These are phyloP conservation scores for Talaromyces atroroseus DNA, from an alignment of 2,329 filamentous ascomycete genomes.

Conservation along the genomic window DNA sequence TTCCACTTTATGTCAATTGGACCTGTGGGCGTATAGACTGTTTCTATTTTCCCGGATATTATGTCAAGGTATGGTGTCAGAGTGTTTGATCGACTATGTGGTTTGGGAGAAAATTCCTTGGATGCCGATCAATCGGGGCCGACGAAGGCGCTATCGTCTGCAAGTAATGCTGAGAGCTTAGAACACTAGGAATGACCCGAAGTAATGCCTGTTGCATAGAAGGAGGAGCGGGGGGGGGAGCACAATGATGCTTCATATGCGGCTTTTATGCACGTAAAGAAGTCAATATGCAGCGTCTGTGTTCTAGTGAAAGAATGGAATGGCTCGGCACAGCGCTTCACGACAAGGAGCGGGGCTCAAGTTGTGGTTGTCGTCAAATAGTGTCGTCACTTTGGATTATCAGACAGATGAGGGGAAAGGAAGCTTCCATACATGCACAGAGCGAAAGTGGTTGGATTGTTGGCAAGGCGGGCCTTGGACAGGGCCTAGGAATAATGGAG, in stretches of 20 bases:
- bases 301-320: constrained; percentile 4
- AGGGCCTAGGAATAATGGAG: not conserved
- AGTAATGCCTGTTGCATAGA: not conserved
- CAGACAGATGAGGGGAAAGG: not conserved
- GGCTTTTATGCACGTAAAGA: constrained; percentile 17
- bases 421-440: not conserved
- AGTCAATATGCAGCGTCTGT: constrained; percentile 12
- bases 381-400: not conserved
- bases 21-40: not conserved
- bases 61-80: not conserved
- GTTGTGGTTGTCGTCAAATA: constrained; percentile 1
- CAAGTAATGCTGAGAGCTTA: constrained; percentile 10
- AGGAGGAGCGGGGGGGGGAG: constrained; percentile 5
- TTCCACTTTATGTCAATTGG: not conserved
- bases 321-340: constrained; percentile 8
- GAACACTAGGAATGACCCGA: not conserved
- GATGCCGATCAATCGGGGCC: constrained; percentile 16
- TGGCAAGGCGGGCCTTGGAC: not conserved
- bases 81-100: not conserved
- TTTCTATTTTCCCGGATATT: not conserved
- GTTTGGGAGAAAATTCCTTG: constrained; percentile 10
- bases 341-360: constrained; percentile 3
- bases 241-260: constrained; percentile 13
- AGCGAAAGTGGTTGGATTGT: not conserved
- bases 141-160: constrained; percentile 13